Evolutionary conservation across 2,329 filamentous ascomycete genomes (phyloP).

Genomic region (Tolypocladium sp.): DNA sequence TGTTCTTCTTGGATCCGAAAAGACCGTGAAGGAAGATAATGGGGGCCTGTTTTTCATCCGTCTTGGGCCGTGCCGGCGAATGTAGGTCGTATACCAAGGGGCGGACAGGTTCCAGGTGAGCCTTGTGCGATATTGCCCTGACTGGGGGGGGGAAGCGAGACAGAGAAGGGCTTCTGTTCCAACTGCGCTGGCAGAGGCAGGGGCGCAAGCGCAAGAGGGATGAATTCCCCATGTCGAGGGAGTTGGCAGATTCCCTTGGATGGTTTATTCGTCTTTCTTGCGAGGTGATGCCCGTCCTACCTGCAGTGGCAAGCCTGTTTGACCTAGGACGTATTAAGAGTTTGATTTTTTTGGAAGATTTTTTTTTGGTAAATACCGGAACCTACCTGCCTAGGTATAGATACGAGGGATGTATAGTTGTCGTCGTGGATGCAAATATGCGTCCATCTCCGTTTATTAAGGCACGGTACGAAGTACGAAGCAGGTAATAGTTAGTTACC

Average conservation of each 20-base stretch:
- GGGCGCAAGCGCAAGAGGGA: neutral
- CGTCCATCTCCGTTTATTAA: neutral
- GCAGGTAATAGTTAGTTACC: too few species aligned
- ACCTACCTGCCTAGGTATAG: neutral
- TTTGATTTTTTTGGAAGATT: neutral
- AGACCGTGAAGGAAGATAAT: constrained; percentile 88
- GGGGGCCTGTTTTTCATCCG: constrained; percentile 39
- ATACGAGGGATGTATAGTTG: neutral
- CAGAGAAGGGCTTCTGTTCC: neutral
- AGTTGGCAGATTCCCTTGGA: neutral
- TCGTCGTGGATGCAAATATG: neutral
- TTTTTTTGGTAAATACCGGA: neutral
- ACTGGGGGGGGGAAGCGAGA: neutral
- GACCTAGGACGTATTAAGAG: neutral
- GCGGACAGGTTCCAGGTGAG: constrained; percentile 7
- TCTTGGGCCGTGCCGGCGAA: constrained; percentile 36
- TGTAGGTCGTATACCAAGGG: constrained; percentile 59
- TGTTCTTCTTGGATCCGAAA: constrained; percentile 94
- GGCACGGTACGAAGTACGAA: too few species aligned
- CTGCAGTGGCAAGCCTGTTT: neutral
- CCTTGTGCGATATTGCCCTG: neutral
- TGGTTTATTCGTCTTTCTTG: neutral
- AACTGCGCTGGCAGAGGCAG: neutral
- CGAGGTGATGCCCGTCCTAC: neutral
- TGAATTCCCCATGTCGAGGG: neutral